Conservation (phyloP, 192 early-diverging fungal genomes). For the Chytriomyces sp. region DNA sequence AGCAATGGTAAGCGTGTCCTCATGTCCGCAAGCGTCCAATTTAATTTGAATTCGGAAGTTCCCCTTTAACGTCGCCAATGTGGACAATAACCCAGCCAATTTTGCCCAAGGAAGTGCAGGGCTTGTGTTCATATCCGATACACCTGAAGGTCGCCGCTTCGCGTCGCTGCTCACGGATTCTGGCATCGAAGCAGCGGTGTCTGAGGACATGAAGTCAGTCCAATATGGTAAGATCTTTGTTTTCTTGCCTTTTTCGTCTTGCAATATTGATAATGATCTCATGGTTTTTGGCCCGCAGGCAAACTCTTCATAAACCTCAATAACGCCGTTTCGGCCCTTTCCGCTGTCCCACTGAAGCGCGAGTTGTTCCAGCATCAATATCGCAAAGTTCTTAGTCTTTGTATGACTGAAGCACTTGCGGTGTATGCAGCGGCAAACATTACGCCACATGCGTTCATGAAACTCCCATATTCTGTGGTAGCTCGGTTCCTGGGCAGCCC, state of each 20-base stretch:
- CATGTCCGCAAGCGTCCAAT: neutral
- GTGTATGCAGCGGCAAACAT: conserved; percentile 41
- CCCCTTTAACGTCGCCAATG: conserved; percentile 44
- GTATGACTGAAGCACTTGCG: conserved; percentile 44
- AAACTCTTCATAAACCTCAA: conserved; percentile 53
- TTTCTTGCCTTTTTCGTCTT: too few relatives aligned
- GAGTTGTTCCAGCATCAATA: conserved; percentile 36
- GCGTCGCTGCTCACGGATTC: conserved; percentile 25
- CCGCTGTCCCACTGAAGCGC: conserved; percentile 34
- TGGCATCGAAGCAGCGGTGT: conserved; percentile 26
- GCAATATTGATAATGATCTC: too few relatives aligned
- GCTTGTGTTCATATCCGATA: conserved; percentile 35
- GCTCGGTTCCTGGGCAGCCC: conserved; percentile 37
- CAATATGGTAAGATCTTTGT: too few relatives aligned
- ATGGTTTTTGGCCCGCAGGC: too few relatives aligned
- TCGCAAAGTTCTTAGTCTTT: conserved; percentile 35
- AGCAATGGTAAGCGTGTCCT: conserved; percentile 28
- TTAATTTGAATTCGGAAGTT: conserved; percentile 20
- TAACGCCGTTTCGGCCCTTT: conserved; percentile 49
- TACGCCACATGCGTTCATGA: conserved; percentile 41
- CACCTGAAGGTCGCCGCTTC: conserved; percentile 20
- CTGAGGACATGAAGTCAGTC: conserved; percentile 37
- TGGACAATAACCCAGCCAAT: neutral
- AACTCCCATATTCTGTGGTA: conserved; percentile 24
- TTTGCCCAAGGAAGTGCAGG: conserved; percentile 39